phyloP scores from a whole-genome alignment of 768 basidiomycete genomes.

The Boletus vermiculosoides region DNA sequence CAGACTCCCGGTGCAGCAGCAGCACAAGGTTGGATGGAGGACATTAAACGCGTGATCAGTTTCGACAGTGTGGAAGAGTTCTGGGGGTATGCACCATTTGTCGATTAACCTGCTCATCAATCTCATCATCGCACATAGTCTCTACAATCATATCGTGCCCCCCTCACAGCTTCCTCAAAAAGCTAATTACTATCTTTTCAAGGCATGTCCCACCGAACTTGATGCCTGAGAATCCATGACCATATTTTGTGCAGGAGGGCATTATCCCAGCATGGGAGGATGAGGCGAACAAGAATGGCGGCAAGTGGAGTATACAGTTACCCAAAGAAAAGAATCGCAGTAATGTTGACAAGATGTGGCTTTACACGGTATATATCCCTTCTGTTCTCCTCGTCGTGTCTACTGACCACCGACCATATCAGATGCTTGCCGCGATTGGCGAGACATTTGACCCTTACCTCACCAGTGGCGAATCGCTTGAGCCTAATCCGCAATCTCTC shows the following conservation, averaged over 20 bases:
- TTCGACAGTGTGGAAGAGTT: conserved; percentile 99
- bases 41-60: conserved; percentile 93
- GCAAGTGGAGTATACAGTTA: conserved; percentile 98
- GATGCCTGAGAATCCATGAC: conserved; percentile 1
- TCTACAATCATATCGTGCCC: conserved; percentile 97
- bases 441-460: conserved; percentile 96
- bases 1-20: conserved; percentile 72
- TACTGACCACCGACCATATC: conserved; percentile 9
- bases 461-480: conserved; percentile 43
- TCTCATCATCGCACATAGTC: conserved; percentile 41
- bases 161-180: conserved; percentile 91
- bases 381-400: neutral
- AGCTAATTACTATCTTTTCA: conserved; percentile 99
- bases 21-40: conserved; percentile 96
- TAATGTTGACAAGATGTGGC: conserved; percentile 93
- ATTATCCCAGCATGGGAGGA: conserved; percentile 99
- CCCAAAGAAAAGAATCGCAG: conserved; percentile 90
- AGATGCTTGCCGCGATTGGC: conserved; percentile 99
- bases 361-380: conserved; percentile 74
- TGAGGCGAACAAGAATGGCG: conserved; percentile 93
- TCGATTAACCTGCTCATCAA: neutral
- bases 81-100: conserved; percentile 76
- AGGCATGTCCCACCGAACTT: conserved; percentile 47
- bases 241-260: conserved; percentile 58
- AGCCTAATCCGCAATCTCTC: conserved; percentile 52